Evolutionary conservation across 331 rosid genomes (phyloP), one percentile per base, ranked within the genome.

Genomic region (Stylosanthes scabra): DNA sequence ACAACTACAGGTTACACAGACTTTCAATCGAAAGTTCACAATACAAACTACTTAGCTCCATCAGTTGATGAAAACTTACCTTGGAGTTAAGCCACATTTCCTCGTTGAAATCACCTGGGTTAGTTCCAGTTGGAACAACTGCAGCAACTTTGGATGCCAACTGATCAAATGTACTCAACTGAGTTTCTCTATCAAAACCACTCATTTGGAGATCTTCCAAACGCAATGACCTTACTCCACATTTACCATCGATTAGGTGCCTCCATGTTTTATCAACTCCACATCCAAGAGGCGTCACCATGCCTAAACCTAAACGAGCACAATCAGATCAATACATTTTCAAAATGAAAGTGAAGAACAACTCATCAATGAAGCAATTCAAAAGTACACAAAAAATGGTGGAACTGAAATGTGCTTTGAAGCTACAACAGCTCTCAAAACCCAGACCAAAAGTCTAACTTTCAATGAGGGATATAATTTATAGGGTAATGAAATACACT

Each of bases 231-330:
- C 84, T 91, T 12, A 94, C 63, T 50, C 96, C 99, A 83, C 97
- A 91, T 28, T 73, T 76, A 11, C 97, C 97, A n/a, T 78, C 75
- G 57, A 91, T 56, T 3, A 94, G 82, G 56, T 87, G 79, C 65
- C 77, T 85, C 97, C 99, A 94, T 1, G 91, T 84, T 40, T 85
- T 68, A 78, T 90, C 88, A 5, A 94, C 97, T 27, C 97, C 99
- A 83, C 93, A 91, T 9, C 97, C 97, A 75, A 94, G 90, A 12
- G 97, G 93, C 49, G 96, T 88, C 80, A 94, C 99, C 97, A 94
- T 86, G 37, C 99, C 99, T 72, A 94, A 70, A 57, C 99, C 97
- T 94, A 47, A 69, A 76, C 72, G 8, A 61, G 42, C 49, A 73
- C 1, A 3, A 44, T 11, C 31, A 59, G 42, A 60, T 65, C 55